Percentiles rank a stretch among this genome's conserved stretches.
These are phyloP conservation scores for Euptelea pleiosperma DNA, from an alignment of 164 flowering plant species.

Conservation along the genomic window DNA sequence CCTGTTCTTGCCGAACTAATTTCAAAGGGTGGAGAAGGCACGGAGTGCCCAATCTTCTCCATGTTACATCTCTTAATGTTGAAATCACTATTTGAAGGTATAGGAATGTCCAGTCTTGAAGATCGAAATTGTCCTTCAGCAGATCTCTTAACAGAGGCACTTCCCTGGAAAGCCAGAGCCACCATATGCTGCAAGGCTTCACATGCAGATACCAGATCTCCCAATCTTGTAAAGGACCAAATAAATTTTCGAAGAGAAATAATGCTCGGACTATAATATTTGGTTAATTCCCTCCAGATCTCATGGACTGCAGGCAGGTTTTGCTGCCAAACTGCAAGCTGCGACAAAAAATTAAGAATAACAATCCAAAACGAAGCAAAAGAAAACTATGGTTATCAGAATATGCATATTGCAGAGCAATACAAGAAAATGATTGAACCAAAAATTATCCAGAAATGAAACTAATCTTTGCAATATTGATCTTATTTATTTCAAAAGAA, in stretches of 20 bases:
- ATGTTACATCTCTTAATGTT: conserved; percentile 10
- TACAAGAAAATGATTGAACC: too few relatives aligned
- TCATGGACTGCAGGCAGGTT: conserved; percentile 55
- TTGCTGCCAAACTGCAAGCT: conserved; percentile 81
- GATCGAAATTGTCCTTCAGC: conserved; percentile 29
- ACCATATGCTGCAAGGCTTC: conserved; percentile 68
- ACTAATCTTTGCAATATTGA: not conserved
- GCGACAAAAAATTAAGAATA: conserved; percentile 14
- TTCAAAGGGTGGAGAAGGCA: conserved; percentile 8
- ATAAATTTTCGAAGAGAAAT: conserved; percentile 53
- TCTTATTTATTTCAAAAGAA: not conserved
- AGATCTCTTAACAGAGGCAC: conserved; percentile 19
- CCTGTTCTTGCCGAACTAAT: conserved; percentile 11
- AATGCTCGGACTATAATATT: conserved; percentile 49
- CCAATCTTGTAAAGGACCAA: conserved; percentile 59
- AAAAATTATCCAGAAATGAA: not conserved
- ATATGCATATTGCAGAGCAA: too few relatives aligned
- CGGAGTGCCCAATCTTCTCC: conserved; percentile 15
- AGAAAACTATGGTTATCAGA: not conserved
- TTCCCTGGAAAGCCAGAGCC: conserved; percentile 35
- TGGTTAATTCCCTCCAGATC: conserved; percentile 62
- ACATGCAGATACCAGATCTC: conserved; percentile 67
- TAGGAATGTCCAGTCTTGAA: conserved; percentile 62
- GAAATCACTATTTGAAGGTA: conserved; percentile 35
- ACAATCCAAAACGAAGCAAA: not conserved